A percentile compares a stretch with the other conserved stretches of the same genome.
These are phyloP conservation scores for Populus pruinosa DNA, from an alignment of 345 rosid species.

Conservation along the genomic window DNA sequence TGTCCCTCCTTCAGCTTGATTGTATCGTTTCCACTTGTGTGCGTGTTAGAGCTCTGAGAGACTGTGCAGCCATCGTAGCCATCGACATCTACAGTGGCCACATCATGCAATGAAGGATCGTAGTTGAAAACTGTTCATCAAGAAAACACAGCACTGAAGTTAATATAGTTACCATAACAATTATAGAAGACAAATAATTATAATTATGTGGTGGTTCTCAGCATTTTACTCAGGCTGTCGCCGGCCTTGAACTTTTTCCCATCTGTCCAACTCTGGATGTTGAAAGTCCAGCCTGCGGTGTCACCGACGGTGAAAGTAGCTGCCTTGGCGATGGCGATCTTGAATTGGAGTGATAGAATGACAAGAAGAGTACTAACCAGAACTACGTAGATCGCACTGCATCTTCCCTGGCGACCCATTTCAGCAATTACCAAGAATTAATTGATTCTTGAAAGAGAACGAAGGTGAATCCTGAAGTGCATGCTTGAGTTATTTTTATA, in stretches of 20 bases:
- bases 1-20: slow-evolving; percentile 18
- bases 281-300: slow-evolving; percentile 27
- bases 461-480: too few species aligned
- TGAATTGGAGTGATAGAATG: too few species aligned
- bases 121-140: slow-evolving; percentile 19
- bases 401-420: too few species aligned
- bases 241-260: slow-evolving; percentile 25
- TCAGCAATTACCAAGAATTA: too few species aligned
- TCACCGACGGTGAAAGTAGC: slow-evolving; percentile 20
- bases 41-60: not conserved
- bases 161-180: not conserved
- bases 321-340: too few species aligned
- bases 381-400: too few species aligned
- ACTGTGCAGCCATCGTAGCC: not conserved
- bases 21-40: slow-evolving; percentile 18
- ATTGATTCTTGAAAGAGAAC: too few species aligned
- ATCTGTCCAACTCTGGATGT: slow-evolving; percentile 19
- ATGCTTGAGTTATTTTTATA: too few species aligned
- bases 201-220: not conserved
- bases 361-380: too few species aligned
- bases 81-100: slow-evolving; percentile 16
- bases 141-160: not conserved
- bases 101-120: slow-evolving; percentile 20
- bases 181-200: not conserved
- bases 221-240: slow-evolving; percentile 11